Evolutionary conservation across 2,329 filamentous ascomycete species (phyloP), one percentile per base, ranked within the genome.

Genomic region (Colletotrichum filicis): DNA sequence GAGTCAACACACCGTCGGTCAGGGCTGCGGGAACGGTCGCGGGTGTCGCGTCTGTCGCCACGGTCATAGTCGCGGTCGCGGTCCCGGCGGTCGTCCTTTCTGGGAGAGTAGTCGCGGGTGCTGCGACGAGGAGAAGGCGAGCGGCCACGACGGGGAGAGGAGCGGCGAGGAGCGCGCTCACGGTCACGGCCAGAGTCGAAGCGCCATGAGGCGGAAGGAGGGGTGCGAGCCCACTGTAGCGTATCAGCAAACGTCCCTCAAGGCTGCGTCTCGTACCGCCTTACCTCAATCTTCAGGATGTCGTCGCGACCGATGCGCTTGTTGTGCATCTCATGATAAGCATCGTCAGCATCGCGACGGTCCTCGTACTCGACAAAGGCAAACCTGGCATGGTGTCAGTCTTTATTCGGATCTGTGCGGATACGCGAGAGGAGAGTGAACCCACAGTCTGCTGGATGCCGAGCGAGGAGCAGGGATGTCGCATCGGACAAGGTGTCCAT

Each of bases 291-390:
- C 88, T 99, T 99, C 86, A 99, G 83, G 73, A 98, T 87, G 80
- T 99, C 97, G 81, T 99, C 97, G 75, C 96, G 93, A 60, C 95
- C 95, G 78, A 99, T 95, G 77, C 96, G 95, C 91, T 98, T 98
- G 88, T 98, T 98, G 83, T 99, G 97, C 97, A 99, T 99, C 87
- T 99, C 97, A 84, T 99, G 95, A 83, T 99, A 99, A 60, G 97
- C 97, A 86, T 99, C 97, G 84, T 99, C 97, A 76, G 97, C 95
- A 88, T 99, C 97, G 79, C 97, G 95, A 79, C 96, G 94, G 84
- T 95, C 97, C 87, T 99, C 97, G 84, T 99, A 99, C 86, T 99
- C 97, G 76, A 99, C 97, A 83, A 99, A 99, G 49, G 97, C 97
- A 83, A 99, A 99, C 78, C 97, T 92, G 42, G 30, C 1, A 46